Evolutionary conservation across 2,329 filamentous ascomycete species (phyloP), one percentile per base, ranked within the genome.

Genomic region (Mycocentrospora acerina): DNA sequence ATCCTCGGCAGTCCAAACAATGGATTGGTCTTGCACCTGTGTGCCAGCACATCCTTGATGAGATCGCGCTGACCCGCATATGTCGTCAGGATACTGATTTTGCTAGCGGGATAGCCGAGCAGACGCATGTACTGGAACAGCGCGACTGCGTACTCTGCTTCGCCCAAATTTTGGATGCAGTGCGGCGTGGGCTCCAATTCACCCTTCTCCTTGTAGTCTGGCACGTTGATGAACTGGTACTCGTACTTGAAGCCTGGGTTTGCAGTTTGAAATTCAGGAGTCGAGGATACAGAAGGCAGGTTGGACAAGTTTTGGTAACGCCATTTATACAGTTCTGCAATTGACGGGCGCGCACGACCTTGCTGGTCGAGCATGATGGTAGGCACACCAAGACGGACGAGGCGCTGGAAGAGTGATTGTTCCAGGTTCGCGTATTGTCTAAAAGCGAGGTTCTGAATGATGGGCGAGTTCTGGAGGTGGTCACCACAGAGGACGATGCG

Each of bases 101-200:
- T 80, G 26, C 73, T 71, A 4, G 88, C 86, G 4, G 93, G 88
- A 55, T 98, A 98, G 13, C 91, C 93, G 4, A 98, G 81, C 14
- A 98, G 75, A 14, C 93, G 85, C 93, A 98, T 97, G 66, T 97
- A 98, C 71, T 95, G 90, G 70, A 84, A 98, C 19, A 98, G 78
- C 3, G 93, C 93, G 17, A 97, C 93, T 2, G 90, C 87, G 64
- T 97, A 98, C 70, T 98, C 94, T 2, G 93, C 93, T 70, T 98
- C 93, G 31, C 93, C 93, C 29, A 97, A 71, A 59, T 98, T 98
- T 66, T 97, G 91, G 37, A 97, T 85, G 66, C 95, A 98, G 68
- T 97, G 91, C 15, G 91, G 88, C 16, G 85, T 87, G 1, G 93
- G 93, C 63, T 96, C 90, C 33, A 81, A 80, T 71, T 98, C 93